These are phyloP conservation scores for Dactylorhiza incarnata DNA, from an alignment of 106 monocot species.

Conservation along the genomic window DNA sequence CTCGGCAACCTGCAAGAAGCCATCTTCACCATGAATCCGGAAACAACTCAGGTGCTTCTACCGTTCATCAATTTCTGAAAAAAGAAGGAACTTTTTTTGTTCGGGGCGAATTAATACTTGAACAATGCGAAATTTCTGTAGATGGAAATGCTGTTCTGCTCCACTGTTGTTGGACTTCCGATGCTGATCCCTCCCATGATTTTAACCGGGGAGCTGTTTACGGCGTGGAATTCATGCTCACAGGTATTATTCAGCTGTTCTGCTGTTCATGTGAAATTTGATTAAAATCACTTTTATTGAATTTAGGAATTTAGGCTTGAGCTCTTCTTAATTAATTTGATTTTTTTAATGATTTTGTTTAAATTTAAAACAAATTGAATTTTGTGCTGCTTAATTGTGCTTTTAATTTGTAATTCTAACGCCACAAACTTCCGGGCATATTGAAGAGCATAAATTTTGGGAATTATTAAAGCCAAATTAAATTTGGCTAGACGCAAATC, in stretches of 20 bases:
- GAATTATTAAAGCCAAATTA: too few relatives aligned
- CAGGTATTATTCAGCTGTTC: slow-evolving; percentile 42
- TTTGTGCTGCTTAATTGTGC: too few relatives aligned
- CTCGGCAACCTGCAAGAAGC: slow-evolving; percentile 92
- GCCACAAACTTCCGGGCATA: too few relatives aligned
- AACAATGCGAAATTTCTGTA: neutral
- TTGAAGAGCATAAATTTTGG: too few relatives aligned
- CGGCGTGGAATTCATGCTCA: slow-evolving; percentile 71
- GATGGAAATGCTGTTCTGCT: slow-evolving; percentile 97
- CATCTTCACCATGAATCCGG: slow-evolving; percentile 83
- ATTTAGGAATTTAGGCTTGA: too few relatives aligned
- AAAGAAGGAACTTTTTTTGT: neutral
- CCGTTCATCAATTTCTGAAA: neutral
- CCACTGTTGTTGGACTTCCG: slow-evolving; percentile 76
- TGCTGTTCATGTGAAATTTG: too few relatives aligned
- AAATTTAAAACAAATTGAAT: too few relatives aligned
- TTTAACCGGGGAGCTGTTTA: slow-evolving; percentile 69
- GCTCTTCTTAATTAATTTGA: too few relatives aligned
- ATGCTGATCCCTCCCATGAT: slow-evolving; percentile 70
- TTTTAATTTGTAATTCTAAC: too few relatives aligned
- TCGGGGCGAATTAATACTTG: neutral
- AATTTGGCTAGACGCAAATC: too few relatives aligned
- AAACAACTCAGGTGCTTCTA: slow-evolving; percentile 77
- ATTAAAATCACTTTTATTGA: too few relatives aligned
- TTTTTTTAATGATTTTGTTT: too few relatives aligned